A percentile compares a stretch with the other conserved stretches of the same genome.
Conservation (phyloP, 805 yeast species). For the Grigorovia jiainica region DNA sequence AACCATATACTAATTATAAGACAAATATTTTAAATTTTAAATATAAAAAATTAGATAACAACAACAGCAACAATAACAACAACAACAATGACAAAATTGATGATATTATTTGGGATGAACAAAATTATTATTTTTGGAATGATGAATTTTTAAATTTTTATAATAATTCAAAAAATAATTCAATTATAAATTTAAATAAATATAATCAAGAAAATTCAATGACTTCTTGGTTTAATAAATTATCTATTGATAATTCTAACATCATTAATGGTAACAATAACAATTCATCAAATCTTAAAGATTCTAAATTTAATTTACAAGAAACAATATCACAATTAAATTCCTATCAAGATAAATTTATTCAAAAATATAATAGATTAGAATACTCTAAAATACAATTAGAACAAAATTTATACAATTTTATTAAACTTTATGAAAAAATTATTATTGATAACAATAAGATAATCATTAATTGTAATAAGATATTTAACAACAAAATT, state of each 20-base stretch:
- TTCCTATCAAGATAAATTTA: conserved; percentile 4
- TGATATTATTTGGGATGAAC: conserved; percentile 4
- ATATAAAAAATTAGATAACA: too few species aligned
- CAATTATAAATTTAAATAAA: too few species aligned
- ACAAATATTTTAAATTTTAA: neutral
- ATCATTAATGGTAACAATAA: neutral
- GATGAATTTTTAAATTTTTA: conserved; percentile 5
- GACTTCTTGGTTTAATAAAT: neutral
- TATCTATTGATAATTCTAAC: conserved; percentile 1
- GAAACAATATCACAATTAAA: conserved; percentile 13
- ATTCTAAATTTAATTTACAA: neutral
- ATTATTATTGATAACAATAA: neutral
- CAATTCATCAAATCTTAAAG: neutral
- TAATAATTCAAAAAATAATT: too few species aligned
- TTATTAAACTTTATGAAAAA: neutral
- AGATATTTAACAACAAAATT: neutral
- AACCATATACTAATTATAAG: conserved; percentile 5
- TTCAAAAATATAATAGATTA: conserved; percentile 7
- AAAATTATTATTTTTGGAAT: conserved; percentile 10
- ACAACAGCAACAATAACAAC: neutral
- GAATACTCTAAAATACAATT: conserved; percentile 12
- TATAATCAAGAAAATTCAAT: neutral
- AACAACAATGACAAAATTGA: too few species aligned
- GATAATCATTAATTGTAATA: neutral
- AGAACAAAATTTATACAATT: conserved; percentile 8